Conservation (phyloP, 169 alveolate species). For the Babesia divergens region DNA sequence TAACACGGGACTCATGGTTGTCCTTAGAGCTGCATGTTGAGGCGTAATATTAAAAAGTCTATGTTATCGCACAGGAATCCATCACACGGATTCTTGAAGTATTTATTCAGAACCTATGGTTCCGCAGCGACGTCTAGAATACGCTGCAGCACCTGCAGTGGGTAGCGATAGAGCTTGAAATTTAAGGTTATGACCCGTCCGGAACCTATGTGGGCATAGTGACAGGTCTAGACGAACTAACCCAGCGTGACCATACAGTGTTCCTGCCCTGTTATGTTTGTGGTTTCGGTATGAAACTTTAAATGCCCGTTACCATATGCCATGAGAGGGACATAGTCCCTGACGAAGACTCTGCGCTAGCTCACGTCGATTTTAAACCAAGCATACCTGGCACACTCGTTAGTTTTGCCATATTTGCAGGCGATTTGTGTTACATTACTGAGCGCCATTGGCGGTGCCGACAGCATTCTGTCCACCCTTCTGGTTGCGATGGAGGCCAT, state of each 20-base stretch:
- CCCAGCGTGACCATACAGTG: not conserved
- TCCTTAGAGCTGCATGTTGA: no score
- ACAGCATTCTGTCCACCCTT: conserved; percentile 27
- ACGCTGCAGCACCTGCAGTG: conserved; percentile 55
- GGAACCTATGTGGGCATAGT: not conserved
- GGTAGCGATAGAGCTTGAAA: conserved; percentile 37
- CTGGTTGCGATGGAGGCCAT: conserved; percentile 23
- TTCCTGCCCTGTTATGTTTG: not conserved
- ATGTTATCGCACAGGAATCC: no score
- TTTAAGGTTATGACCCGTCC: conserved; percentile 9
- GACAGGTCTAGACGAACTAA: not conserved
- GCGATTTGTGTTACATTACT: not conserved
- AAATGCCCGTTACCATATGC: conserved; percentile 44
- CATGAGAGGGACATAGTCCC: conserved; percentile 46
- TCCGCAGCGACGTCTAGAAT: conserved; percentile 6
- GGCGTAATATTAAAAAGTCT: no score
- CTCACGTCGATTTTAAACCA: not conserved
- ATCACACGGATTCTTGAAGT: no score
- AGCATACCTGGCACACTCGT: conserved; percentile 26
- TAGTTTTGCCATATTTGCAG: not conserved
- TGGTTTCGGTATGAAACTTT: not conserved
- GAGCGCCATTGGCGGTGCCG: conserved; percentile 20
- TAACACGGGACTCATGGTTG: no score
- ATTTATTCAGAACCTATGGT: not conserved
- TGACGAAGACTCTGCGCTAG: conserved; percentile 12